These are phyloP conservation scores for Lachnellula subtilissima DNA, from an alignment of 2,329 filamentous ascomycete species.

Conservation along the genomic window DNA sequence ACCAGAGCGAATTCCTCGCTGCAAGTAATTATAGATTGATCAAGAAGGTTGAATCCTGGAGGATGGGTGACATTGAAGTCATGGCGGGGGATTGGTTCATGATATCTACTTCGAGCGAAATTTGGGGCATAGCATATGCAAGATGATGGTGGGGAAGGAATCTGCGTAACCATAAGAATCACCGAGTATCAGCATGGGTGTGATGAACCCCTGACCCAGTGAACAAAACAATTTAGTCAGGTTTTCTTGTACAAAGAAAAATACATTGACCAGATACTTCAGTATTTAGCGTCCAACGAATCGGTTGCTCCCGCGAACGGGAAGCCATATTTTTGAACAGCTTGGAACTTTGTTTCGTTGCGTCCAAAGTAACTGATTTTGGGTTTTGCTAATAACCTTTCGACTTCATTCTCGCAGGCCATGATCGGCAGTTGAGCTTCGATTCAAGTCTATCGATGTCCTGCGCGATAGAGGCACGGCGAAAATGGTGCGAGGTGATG, in stretches of 20 bases:
- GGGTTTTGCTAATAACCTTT: background rate
- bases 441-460: background rate
- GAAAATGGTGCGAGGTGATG: background rate
- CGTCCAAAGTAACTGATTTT: background rate
- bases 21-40: background rate
- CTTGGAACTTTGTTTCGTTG: background rate
- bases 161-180: too few species aligned
- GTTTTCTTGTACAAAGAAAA: too few species aligned
- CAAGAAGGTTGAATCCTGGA: background rate
- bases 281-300: background rate
- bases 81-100: background rate
- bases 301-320: background rate
- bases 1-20: background rate
- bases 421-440: background rate
- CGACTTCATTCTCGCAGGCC: background rate
- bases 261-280: too few species aligned
- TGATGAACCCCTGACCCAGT: background rate
- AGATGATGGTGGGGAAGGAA: background rate
- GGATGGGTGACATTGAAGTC: background rate
- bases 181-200: background rate
- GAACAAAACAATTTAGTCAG: background rate
- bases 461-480: background rate
- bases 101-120: background rate
- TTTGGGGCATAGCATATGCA: background rate
- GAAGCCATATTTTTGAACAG: background rate